Evolutionary conservation across 805 yeast species (phyloP).

Genomic region (Nakazawaea holstii): DNA sequence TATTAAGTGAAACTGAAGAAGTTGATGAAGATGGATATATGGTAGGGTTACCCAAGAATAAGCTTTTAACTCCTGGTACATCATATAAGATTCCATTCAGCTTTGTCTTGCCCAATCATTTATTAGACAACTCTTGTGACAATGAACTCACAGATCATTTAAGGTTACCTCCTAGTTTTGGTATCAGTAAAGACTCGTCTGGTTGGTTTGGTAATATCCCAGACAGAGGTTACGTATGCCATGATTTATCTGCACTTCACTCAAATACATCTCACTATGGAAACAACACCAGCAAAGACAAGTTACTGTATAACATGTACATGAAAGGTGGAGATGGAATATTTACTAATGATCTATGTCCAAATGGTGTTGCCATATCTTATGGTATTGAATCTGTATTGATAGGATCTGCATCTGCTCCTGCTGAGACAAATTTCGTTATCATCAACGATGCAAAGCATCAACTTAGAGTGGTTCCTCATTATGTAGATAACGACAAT

Average conservation of each 20-base stretch:
- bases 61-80: constrained; percentile 2
- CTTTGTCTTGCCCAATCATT: constrained; percentile 7
- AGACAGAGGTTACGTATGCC: constrained; percentile 11
- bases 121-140: constrained; percentile 11
- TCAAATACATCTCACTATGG: constrained; percentile 3
- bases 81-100: constrained; percentile 11
- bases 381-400: constrained; percentile 10
- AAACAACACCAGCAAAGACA: background rate
- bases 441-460: constrained; percentile 8
- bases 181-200: constrained; percentile 11
- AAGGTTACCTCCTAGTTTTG: constrained; percentile 11
- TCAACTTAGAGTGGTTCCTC: constrained; percentile 10
- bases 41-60: constrained; percentile 6
- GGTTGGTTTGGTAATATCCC: constrained; percentile 13
- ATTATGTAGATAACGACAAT: background rate
- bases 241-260: constrained; percentile 7
- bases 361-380: constrained; percentile 8
- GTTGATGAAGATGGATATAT: constrained; percentile 1
- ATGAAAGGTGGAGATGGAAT: constrained; percentile 14
- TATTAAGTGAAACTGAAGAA: background rate
- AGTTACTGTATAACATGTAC: background rate
- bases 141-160: constrained; percentile 7
- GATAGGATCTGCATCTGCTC: constrained; percentile 5
- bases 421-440: background rate
- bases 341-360: constrained; percentile 11